Evolutionary conservation across 495 filamentous ascomycete species (phyloP).

Genomic region (Penicillium crystallinum): DNA sequence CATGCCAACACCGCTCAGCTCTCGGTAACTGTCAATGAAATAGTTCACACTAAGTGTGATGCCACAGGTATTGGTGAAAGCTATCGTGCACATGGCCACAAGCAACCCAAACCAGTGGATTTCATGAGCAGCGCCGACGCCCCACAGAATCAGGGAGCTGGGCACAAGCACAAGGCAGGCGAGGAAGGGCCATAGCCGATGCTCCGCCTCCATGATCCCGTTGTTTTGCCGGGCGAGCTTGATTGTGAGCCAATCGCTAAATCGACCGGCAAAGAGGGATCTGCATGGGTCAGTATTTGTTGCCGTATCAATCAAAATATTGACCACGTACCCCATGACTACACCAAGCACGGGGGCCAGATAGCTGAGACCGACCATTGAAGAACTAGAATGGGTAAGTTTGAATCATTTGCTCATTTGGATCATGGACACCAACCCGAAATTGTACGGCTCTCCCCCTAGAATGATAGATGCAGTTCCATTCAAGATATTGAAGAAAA

Average conservation of each 20-base stretch:
- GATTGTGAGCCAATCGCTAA: constrained; percentile 57
- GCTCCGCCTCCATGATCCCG: constrained; percentile 59
- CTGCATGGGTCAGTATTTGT: constrained; percentile 16
- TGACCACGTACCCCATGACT: constrained; percentile 35
- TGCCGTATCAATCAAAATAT: neutral
- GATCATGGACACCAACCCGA: constrained; percentile 29
- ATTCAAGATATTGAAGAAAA: constrained; percentile 65
- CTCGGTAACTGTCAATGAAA: constrained; percentile 58
- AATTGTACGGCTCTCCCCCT: constrained; percentile 51
- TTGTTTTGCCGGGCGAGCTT: constrained; percentile 54
- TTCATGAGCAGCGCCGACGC: constrained; percentile 58
- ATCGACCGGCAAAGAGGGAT: constrained; percentile 45
- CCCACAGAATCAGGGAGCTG: constrained; percentile 57
- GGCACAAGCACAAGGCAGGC: constrained; percentile 52
- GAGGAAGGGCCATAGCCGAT: constrained; percentile 58
- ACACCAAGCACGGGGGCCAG: constrained; percentile 55
- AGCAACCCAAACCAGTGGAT: constrained; percentile 60
- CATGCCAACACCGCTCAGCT: constrained; percentile 58
- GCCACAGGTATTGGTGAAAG: constrained; percentile 52
- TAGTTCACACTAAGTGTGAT: constrained; percentile 58
- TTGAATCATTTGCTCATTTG: neutral
- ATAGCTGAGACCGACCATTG: constrained; percentile 60
- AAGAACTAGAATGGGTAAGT: constrained; percentile 31
- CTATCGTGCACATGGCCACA: constrained; percentile 57
- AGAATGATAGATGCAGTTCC: constrained; percentile 59